Conservation (phyloP, 2,329 filamentous ascomycete genomes). For the Mycosphaerella sp. region DNA sequence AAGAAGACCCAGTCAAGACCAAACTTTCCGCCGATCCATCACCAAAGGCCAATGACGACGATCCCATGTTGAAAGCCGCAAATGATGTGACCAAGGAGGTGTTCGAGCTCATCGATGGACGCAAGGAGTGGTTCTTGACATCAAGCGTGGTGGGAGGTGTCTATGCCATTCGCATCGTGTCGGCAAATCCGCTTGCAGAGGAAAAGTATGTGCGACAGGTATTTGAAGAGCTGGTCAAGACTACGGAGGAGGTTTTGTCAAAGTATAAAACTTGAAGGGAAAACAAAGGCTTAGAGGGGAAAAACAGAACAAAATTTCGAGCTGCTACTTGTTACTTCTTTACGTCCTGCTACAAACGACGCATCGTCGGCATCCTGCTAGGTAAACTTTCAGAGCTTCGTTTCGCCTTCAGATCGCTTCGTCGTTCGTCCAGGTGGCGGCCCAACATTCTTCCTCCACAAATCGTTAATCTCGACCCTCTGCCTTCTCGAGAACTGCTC, state of each 20-base stretch:
- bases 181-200: conserved; percentile 62
- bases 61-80: conserved; percentile 46
- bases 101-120: conserved; percentile 65
- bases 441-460: not conserved
- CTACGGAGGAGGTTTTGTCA: conserved; percentile 51
- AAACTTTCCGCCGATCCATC: conserved; percentile 2
- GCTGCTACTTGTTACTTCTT: no score
- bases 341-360: no score
- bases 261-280: not conserved
- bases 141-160: conserved; percentile 64
- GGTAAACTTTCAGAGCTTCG: not conserved
- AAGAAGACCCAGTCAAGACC: conserved; percentile 24
- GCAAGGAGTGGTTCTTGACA: conserved; percentile 76
- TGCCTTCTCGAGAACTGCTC: conserved; percentile 23
- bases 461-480: conserved; percentile 27
- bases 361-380: no score
- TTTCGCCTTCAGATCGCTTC: not conserved
- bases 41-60: conserved; percentile 25
- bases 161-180: conserved; percentile 76
- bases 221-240: conserved; percentile 65
- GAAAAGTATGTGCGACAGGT: conserved; percentile 65
- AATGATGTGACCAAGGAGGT: conserved; percentile 67
- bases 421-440: not conserved
- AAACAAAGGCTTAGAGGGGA: no score
- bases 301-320: no score